phyloP scores from a whole-genome alignment of 2,329 filamentous ascomycete species.

The Chalara sp. region DNA sequence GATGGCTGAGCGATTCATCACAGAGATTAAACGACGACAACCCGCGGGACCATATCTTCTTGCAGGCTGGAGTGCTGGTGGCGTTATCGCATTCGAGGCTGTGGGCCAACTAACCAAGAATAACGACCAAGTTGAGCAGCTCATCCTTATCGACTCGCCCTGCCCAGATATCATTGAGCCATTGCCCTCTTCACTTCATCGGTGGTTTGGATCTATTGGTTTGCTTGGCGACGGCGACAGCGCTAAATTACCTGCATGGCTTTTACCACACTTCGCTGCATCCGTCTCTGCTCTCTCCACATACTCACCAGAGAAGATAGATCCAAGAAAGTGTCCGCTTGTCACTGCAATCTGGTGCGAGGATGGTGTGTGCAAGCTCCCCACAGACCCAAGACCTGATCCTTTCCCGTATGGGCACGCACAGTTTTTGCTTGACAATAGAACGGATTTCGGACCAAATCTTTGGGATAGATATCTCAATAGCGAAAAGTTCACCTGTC shows the following conservation, averaged over 20 bases:
- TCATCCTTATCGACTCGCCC: slow-evolving; percentile 61
- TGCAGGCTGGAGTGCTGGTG: slow-evolving; percentile 71
- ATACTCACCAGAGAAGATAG: slow-evolving; percentile 60
- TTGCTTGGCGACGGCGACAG: slow-evolving; percentile 58
- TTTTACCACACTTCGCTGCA: slow-evolving; percentile 66
- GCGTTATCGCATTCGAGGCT: slow-evolving; percentile 64
- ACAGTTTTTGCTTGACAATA: slow-evolving; percentile 67
- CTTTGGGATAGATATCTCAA: slow-evolving; percentile 63
- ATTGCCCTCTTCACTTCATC: slow-evolving; percentile 42
- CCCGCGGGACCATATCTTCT: slow-evolving; percentile 61
- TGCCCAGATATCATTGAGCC: slow-evolving; percentile 63
- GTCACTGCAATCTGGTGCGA: slow-evolving; percentile 65
- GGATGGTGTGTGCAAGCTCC: slow-evolving; percentile 64
- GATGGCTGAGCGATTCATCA: slow-evolving; percentile 57
- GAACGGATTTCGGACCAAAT: slow-evolving; percentile 64
- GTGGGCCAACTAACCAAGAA: slow-evolving; percentile 51
- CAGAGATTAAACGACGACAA: slow-evolving; percentile 66
- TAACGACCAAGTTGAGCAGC: slow-evolving; percentile 49
- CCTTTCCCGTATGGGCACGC: slow-evolving; percentile 53
- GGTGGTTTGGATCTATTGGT: slow-evolving; percentile 66
- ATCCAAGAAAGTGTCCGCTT: slow-evolving; percentile 50
- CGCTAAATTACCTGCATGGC: slow-evolving; percentile 63
- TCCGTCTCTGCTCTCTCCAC: slow-evolving; percentile 62
- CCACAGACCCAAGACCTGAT: slow-evolving; percentile 57
- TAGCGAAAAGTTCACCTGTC: slow-evolving; percentile 52